These are phyloP conservation scores for Leccinum subgranulosum DNA, from an alignment of 768 basidiomycete species.

Conservation along the genomic window DNA sequence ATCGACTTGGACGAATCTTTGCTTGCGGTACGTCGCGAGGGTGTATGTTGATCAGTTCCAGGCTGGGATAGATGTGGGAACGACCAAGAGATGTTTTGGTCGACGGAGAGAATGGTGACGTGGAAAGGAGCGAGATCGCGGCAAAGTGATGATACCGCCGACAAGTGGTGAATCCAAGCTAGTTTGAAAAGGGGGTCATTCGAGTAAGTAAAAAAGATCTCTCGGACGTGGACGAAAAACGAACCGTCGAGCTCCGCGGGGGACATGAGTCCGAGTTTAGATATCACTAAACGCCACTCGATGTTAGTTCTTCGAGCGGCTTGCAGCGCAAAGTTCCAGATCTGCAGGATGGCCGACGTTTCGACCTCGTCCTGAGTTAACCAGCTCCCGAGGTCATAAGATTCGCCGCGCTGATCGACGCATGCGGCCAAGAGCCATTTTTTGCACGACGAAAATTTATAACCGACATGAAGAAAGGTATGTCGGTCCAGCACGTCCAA, in stretches of 20 bases:
- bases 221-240: constrained; percentile 27
- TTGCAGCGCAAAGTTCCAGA: constrained; percentile 69
- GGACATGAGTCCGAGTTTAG: constrained; percentile 62
- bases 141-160: constrained; percentile 36
- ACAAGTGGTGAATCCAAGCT: constrained; percentile 67
- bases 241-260: constrained; percentile 63
- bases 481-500: constrained; percentile 54
- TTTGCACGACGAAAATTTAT: constrained; percentile 59
- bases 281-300: constrained; percentile 78
- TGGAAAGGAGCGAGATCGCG: constrained; percentile 51
- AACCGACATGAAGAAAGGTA: constrained; percentile 75
- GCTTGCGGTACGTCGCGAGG: constrained; percentile 27
- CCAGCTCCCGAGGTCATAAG: constrained; percentile 67
- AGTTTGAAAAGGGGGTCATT: constrained; percentile 4
- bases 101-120: constrained; percentile 58
- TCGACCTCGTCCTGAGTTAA: constrained; percentile 48
- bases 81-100: constrained; percentile 58
- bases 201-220: not conserved
- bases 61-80: constrained; percentile 39
- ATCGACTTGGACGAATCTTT: constrained; percentile 32
- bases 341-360: constrained; percentile 48
- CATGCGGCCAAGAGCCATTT: constrained; percentile 78
- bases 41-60: constrained; percentile 19
- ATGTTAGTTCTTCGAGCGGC: constrained; percentile 64
- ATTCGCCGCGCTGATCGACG: constrained; percentile 77